Evolutionary conservation across 352 stramenopile genomes (phyloP), one percentile per base, ranked within the genome.

Genomic region (Globisporangium acanthophoron): DNA sequence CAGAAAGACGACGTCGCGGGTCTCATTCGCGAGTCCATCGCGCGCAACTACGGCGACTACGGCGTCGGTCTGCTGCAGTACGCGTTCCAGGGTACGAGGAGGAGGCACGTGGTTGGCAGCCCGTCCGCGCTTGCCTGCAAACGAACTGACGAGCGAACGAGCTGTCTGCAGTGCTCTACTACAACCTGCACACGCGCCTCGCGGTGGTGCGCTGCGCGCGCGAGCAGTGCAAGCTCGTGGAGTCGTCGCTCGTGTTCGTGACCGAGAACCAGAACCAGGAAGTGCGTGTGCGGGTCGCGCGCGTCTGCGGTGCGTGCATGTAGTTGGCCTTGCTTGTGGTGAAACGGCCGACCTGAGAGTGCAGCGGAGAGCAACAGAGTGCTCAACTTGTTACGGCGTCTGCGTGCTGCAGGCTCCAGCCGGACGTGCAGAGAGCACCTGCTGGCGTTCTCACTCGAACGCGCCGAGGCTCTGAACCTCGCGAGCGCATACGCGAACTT

Each of bases 211-310:
- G 81, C 13, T 91, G 81, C 40, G 76, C 79, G 11, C 73, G 81
- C 16, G 80, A 90, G 59, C 69, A 85, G 67, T 79, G 68, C 59
- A 88, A 88, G 58, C 69, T 88, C 54, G 77, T 92, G 18, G 79
- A 92, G 67, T 81, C 75, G 53, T 87, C 79, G 54, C 56, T 92
- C 31, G 76, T 87, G 40, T 88, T 92, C 51, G 76, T 90, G 49
- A 92, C 77, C 16, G 74, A 80, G 44, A 64, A 71, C 35, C 67
- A 82, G 58, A 69, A 58, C 31, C 79, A 88, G 69, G 81, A 92
- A 27, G 27, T 90, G 31, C 73, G 70, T 15, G 66, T 89, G 41
- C 76, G 80, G 54, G 76, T 92, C 48, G 77, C 70, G 33, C 74
- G 79, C 15, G 76, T 87, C 5, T 92, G 79, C 55, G 81, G 81